Conservation (phyloP, 2,329 filamentous ascomycete species). For the Beauveria pseudobassiana region DNA sequence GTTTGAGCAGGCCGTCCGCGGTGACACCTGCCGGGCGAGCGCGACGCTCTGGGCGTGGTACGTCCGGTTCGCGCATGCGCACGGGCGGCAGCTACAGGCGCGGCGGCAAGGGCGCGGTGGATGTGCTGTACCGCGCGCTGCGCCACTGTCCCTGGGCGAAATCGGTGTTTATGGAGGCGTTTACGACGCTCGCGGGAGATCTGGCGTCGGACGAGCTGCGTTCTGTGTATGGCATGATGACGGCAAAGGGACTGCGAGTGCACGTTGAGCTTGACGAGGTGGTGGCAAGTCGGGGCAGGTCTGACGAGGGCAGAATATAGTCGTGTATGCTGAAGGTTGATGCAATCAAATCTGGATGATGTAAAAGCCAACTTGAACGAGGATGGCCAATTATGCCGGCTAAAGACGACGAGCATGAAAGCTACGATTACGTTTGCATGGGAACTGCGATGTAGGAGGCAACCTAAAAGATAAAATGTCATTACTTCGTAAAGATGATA, state of each 20-base stretch:
- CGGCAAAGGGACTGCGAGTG: conserved; percentile 40
- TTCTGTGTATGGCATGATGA: conserved; percentile 40
- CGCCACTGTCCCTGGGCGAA: conserved; percentile 43
- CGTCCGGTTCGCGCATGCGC: conserved; percentile 36
- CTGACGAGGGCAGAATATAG: background rate
- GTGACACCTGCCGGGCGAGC: conserved; percentile 31
- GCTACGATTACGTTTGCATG: too few relatives aligned
- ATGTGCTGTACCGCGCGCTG: conserved; percentile 41
- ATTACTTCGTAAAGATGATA: too few relatives aligned
- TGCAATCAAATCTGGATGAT: too few relatives aligned
- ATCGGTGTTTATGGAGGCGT: conserved; percentile 43
- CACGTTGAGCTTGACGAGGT: conserved; percentile 46
- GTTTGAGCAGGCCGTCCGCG: conserved; percentile 44
- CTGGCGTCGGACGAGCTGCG: conserved; percentile 42
- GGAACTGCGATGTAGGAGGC: too few relatives aligned
- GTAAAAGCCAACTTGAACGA: too few relatives aligned
- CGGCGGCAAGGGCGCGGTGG: conserved; percentile 26
- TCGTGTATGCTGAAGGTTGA: too few relatives aligned
- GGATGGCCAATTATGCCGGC: too few relatives aligned
- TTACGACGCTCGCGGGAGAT: conserved; percentile 33
- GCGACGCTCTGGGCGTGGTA: conserved; percentile 43
- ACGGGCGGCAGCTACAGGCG: conserved; percentile 28
- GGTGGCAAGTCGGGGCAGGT: conserved; percentile 24
- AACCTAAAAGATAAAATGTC: too few relatives aligned
- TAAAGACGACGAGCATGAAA: too few relatives aligned